Evolutionary conservation across 108 stramenopile species (phyloP), one percentile per base, ranked within the genome.

Genomic region (Pseudonitzschia delicatissima): DNA sequence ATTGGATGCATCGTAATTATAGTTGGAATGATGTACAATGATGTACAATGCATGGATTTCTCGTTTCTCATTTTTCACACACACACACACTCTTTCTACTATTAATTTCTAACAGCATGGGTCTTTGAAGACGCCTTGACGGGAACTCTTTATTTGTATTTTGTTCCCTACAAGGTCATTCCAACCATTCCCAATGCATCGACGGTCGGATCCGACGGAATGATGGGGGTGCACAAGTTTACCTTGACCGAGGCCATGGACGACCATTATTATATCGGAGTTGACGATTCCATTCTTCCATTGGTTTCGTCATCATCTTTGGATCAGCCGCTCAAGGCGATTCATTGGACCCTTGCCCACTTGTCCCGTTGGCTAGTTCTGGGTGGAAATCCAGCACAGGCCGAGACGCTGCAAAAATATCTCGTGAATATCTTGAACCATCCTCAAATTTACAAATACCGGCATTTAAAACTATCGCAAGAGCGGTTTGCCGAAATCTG

Each of bases 81-180:
- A 31, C 57, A 9, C 17, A 3, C 51, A 52, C 25, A 21, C 51
- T 9, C 25, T n/a, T 18, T n/a, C 1, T 52, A 9, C 25, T 51
- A 11, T n/a, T n/a, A n/a, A n/a, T 44, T 8, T 18, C 45, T 17
- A 4, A 4, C 12, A 45, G 45, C 90, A 5, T 92, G 90, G 90
- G 77, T 84, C 1, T 92, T 92, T 77, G 73, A 83, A 17, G 52
- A 75, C 35, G 80, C 71, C 3, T 50, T 73, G 21, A 48, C 57
- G 25, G 17, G 68, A 18, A 35, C 66, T n/a, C 65, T 80, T 12
- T 61, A 81, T 33, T 48, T 85, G 13, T 78, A 88, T 36, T 91
- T 87, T 51, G 77, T 87, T 48, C 90, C 90, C 1, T 85, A 87
- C 74, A 73, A 80, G 33, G 67, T 88, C 35, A 73, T 85, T 44